Evolutionary conservation across 805 yeast species (phyloP).

Genomic region (Candida qinlingensis): DNA sequence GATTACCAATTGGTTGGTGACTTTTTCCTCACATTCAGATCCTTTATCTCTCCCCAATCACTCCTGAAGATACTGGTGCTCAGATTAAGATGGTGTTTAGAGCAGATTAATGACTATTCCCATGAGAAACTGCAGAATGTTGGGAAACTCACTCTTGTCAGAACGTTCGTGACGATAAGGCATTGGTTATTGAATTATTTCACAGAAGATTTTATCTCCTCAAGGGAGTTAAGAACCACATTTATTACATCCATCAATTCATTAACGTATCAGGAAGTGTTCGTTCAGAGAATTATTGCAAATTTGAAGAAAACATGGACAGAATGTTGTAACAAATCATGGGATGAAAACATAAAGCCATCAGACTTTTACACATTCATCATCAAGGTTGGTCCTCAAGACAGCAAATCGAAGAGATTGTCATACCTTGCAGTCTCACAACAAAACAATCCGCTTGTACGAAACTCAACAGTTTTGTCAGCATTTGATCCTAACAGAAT

Average conservation of each 20-base stretch:
- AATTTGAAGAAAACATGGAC: slow-evolving; percentile 50
- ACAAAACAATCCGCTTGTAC: slow-evolving; percentile 32
- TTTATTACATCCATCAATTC: slow-evolving; percentile 35
- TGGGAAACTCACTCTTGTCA: slow-evolving; percentile 64
- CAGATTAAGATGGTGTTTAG: slow-evolving; percentile 70
- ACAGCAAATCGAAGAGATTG: slow-evolving; percentile 26
- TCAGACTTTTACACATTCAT: slow-evolving; percentile 18
- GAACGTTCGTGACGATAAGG: slow-evolving; percentile 82
- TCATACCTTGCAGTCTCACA: slow-evolving; percentile 34
- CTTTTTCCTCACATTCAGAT: slow-evolving; percentile 78
- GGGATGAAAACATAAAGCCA: slow-evolving; percentile 28
- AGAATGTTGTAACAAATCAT: slow-evolving; percentile 24
- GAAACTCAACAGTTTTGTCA: slow-evolving; percentile 37
- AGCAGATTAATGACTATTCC: slow-evolving; percentile 23
- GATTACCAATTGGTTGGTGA: slow-evolving; percentile 79
- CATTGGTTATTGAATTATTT: slow-evolving; percentile 91
- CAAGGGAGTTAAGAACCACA: slow-evolving; percentile 39
- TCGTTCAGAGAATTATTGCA: slow-evolving; percentile 33
- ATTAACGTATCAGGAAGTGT: slow-evolving; percentile 14
- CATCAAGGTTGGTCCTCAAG: slow-evolving; percentile 24
- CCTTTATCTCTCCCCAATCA: slow-evolving; percentile 53
- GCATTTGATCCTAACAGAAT: slow-evolving; percentile 18
- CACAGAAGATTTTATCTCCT: slow-evolving; percentile 70
- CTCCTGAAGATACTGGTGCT: slow-evolving; percentile 57
- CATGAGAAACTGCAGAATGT: slow-evolving; percentile 31